These are phyloP conservation scores for Fusarium devonianum DNA, from an alignment of 2,329 filamentous ascomycete species.

Conservation along the genomic window DNA sequence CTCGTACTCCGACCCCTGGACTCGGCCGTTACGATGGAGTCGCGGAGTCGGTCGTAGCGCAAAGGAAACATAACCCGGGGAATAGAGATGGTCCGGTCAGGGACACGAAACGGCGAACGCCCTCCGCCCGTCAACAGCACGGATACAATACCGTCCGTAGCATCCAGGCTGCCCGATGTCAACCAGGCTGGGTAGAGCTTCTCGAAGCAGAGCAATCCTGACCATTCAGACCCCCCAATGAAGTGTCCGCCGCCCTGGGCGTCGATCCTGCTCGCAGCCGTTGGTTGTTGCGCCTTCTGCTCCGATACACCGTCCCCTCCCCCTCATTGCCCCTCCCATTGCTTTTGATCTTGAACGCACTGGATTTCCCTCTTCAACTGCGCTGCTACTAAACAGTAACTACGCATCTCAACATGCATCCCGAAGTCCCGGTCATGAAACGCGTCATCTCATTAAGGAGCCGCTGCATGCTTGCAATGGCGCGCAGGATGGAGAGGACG, in stretches of 20 bases:
- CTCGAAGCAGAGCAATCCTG: constrained; percentile 39
- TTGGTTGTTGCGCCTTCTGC: constrained; percentile 9
- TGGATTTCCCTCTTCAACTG: constrained; percentile 31
- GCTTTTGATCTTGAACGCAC: constrained; percentile 28
- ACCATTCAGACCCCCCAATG: constrained; percentile 26
- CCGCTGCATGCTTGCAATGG: constrained; percentile 4
- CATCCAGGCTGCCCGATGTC: constrained; percentile 33
- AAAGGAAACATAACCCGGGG: constrained; percentile 32
- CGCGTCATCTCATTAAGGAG: constrained; percentile 25
- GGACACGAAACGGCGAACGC: neutral
- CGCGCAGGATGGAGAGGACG: constrained; percentile 17
- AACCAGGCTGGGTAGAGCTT: constrained; percentile 28
- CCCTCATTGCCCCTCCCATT: constrained; percentile 24
- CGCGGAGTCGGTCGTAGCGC: constrained; percentile 34
- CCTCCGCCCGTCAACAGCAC: neutral
- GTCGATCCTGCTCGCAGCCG: constrained; percentile 39
- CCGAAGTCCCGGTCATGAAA: constrained; percentile 23
- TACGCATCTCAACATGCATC: constrained; percentile 10
- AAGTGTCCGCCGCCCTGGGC: constrained; percentile 36
- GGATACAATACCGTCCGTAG: constrained; percentile 26
- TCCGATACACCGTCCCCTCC: constrained; percentile 1
- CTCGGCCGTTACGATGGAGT: constrained; percentile 25
- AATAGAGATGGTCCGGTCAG: constrained; percentile 31
- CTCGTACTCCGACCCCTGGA: too few species aligned
- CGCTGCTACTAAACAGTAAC: too few species aligned